Base-by-base conservation (phyloP, 2,329 filamentous ascomycete species). In the Metarhizium sp. region DNA sequence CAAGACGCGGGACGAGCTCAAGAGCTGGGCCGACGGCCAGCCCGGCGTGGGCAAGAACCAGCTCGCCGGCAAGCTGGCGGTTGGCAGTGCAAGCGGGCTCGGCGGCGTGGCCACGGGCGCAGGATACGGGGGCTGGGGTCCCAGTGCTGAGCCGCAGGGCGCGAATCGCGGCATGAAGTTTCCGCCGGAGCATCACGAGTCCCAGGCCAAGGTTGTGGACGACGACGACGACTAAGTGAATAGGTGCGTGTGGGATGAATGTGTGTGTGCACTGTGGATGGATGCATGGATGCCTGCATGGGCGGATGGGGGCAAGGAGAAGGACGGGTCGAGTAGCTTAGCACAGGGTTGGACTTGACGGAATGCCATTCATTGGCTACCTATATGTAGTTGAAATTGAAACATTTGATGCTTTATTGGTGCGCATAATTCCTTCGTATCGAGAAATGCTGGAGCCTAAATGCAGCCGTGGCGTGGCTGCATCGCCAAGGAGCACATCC, bases 1-100 rank as follows among this genome's bases (percentile, higher is more conserved):
- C 61, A 74, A 68, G 59, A 62, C 61, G 34, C 66, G 68, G 43
- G 64, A 63, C 2, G 63, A 70, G 60, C 63, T 75, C 52, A 62
- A 65, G 25, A 38, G 61, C 2, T 74, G 73, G 72, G 67, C 69
- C n/a, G 69, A 68, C 29, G 63, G 62, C 4, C 61, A 65, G 30
- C 71, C 73, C 1, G 72, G 71, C 16, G 72, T 76, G 4, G 73
- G 64, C 40, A 69, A 65, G 53, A 73, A 75, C 54, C 70, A 72
- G 55, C 61, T 68, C 20, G 70, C 71, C 4, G 71, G 72, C 6
- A 69, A 60, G 5, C 53, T 69, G 5, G 55, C 61, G 18, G 53
- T 62, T 30, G 73, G 73, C 2, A 51, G 60, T 3, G 57, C 64
- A 1, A 59, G 64, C 13, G 67, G 72, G 1, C 56, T 73, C 2